Evolutionary conservation across 345 rosid species (phyloP).

Genomic region (Eucalyptus lansdowneana): DNA sequence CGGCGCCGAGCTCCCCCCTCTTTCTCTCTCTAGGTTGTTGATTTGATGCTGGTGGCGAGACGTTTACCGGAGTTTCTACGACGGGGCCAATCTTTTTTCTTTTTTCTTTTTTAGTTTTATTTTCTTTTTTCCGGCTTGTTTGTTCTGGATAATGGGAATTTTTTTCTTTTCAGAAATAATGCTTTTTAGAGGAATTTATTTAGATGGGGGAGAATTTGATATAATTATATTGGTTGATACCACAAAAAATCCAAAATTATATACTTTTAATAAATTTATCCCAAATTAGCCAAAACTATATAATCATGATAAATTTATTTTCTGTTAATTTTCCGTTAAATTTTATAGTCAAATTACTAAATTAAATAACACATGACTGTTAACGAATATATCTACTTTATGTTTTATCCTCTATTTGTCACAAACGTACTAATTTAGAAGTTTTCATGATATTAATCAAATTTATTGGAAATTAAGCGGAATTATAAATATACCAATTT

Average conservation of each 20-base stretch:
- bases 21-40: background rate
- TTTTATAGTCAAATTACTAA: too few species aligned
- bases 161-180: background rate
- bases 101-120: background rate
- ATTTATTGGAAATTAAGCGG: fast-evolving
- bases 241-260: too few species aligned
- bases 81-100: background rate
- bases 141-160: background rate
- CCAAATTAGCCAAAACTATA: too few species aligned
- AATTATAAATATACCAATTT: too few species aligned
- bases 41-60: background rate
- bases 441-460: fast-evolving
- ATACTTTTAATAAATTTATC: too few species aligned
- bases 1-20: background rate
- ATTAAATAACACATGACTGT: fast-evolving
- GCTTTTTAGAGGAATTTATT: background rate
- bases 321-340: fast-evolving
- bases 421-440: fast-evolving
- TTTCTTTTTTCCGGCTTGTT: background rate
- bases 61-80: background rate
- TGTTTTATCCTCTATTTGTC: fast-evolving
- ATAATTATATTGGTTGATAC: too few species aligned
- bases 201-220: background rate
- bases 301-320: too few species aligned
- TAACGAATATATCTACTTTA: fast-evolving